Percentiles rank a stretch among this genome's conserved stretches.
These are phyloP conservation scores for Catenaria anguillulae DNA, from an alignment of 371 early-diverging fungal genomes.

Conservation along the genomic window DNA sequence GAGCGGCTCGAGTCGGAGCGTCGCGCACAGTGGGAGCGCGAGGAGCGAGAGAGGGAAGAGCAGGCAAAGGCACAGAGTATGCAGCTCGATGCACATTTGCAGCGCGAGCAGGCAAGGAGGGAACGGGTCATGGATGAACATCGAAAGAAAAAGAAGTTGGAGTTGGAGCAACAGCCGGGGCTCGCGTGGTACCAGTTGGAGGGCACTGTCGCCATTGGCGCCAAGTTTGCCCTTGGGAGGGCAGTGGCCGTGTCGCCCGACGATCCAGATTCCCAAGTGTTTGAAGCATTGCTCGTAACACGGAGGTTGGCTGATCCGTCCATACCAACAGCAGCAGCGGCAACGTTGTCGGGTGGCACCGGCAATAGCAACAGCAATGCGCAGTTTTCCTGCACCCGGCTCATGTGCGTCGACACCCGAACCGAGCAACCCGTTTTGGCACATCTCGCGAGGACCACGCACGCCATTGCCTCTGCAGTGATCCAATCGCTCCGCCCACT, in stretches of 20 bases:
- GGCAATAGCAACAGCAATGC: neutral
- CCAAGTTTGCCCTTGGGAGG: neutral
- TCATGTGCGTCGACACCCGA: neutral
- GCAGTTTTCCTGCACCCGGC: neutral
- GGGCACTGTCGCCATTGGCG: neutral
- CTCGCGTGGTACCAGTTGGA: slow-evolving; percentile 1
- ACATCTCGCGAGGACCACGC: neutral
- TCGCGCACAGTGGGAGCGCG: slow-evolving; percentile 15
- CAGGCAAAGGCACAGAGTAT: slow-evolving; percentile 16
- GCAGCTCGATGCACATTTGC: slow-evolving; percentile 22
- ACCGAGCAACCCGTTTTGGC: neutral
- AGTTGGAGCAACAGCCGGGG: neutral
- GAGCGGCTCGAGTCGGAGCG: neutral
- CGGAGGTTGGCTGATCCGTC: neutral
- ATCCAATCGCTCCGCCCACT: neutral
- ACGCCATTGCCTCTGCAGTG: neutral
- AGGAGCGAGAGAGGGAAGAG: too few relatives aligned
- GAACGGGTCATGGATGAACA: neutral
- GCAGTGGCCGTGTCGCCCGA: neutral
- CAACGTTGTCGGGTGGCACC: neutral
- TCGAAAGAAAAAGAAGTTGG: neutral
- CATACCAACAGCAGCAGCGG: neutral
- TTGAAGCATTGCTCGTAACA: neutral
- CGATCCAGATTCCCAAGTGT: neutral
- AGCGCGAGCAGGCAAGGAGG: slow-evolving; percentile 10